Evolutionary conservation across 176 grass and related monocot genomes (phyloP), one percentile per base, ranked within the genome.

Genomic region (Tuctoria greenei): DNA sequence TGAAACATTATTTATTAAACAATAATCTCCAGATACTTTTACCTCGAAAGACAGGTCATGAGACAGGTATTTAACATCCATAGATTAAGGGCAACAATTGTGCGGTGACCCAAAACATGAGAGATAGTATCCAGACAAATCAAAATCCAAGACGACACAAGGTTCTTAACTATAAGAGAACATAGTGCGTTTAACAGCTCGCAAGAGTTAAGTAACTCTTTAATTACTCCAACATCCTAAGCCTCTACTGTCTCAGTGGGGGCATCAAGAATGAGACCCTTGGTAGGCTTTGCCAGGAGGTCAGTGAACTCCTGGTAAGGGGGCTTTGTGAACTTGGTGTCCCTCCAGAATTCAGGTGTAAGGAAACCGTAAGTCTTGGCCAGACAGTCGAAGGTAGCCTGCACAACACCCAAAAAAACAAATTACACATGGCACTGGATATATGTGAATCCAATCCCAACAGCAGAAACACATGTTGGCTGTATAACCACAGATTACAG

Each of bases 331-430:
- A 92, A 96, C 10, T 63, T 85, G 59, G 93, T 92, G 44, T 92
- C 81, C 18, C 7, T 85, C 93, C 93, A 96, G 63, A 92, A 96
- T 51, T 96, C 93, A 31, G 89, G 92, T 8, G 93, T 96, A 10
- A 96, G 83, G 83, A 96, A 96, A 36, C 89, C 93, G 23, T 96
- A 96, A 8, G 93, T 96, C 78, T 89, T 96, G 84, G 87, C 87
- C 68, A 96, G 61, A 71, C 93, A 96, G 34, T 96, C 93, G 0
- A 96, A 96, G 49, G 93, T 96, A 1, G 93, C 93, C 93, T 96
- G 71, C 27, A 79, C 12, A 91, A 0, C 55, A 72, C 25, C 25
- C 21, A 68, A 17, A 49, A 13, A 13, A 20, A 49, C 0, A 71
- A 50, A 0, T 41, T 27, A 27, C 34, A 18, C 25, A 8, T 38